Base-by-base conservation (phyloP, 306 rosid species). In the Macrotyloma uniflorum region DNA sequence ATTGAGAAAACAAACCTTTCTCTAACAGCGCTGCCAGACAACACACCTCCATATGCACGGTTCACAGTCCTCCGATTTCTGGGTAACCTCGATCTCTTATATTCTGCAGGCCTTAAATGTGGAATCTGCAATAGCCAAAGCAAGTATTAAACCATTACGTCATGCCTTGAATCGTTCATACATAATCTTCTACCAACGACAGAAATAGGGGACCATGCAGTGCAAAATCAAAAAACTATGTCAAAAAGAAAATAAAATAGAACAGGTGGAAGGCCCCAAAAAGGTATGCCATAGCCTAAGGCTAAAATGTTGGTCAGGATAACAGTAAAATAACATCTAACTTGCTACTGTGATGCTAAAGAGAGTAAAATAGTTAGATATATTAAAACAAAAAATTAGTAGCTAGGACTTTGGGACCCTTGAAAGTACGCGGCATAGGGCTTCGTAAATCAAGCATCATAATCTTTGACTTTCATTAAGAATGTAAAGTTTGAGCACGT, bases 11-110 rank as follows among this genome's bases (percentile, higher is more conserved):
- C 84, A 79, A 62, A 89, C 93, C 93, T 89, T 55, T 89, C 93
- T 51, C 90, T 78, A 4, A 89, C 93, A 49, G 90, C 93, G 47
- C 90, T 83, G 47, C 90, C 89, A 1, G 90, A 89, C 15, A 89
- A 64, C 3, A 89, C 90, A 1, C 93, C 89, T 54, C 93, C 93
- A 61, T 89, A 89, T 42, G 91, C 88, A 12, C 93, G 82, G 67
- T 89, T 89, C 24, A 87, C 89, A 47, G 93, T 89, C 80, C 93
- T 82, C 24, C 91, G 58, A 70, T 89, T 89, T 76, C 91, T 82
- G 2, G 89, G 53, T 40, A 89, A 63, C 80, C 93, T 89, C 11
- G 93, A 87, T 75, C 93, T 83, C 87, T 89, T 89, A 73, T 85
- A 89, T 33, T 89, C 88, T 14, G 87, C 63, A 13, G 91, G 91